Base-by-base conservation (phyloP, 257 asterid species). In the Asclepias syriaca region DNA sequence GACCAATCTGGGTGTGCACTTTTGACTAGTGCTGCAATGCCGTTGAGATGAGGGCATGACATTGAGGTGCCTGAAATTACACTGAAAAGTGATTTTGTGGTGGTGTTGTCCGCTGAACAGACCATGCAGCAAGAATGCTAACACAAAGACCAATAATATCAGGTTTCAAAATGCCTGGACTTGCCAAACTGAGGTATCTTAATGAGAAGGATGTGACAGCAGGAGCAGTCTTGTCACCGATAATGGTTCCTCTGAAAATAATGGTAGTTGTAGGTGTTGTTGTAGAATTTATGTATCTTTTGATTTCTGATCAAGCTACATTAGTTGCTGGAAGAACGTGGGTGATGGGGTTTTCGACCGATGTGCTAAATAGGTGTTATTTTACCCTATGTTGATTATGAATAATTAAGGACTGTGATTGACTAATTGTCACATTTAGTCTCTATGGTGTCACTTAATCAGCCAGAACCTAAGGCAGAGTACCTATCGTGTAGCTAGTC, bases 101-200 rank as follows among this genome's bases (percentile, higher is more conserved):
- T 64, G 14, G 71, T 68, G 21, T 70, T 65, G 22, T 78, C 81
- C 24, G 63, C 55, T 9, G 55, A 45, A 43, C 6, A 56, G 75
- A 24, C 82, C 82, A 78, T 0, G 78, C 82, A 0, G 82, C 75
- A 54, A 78, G 70, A 48, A 78, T 69, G 57, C 68, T 78, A n/a
- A 61, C 78, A 15, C 81, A 78, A 4, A 75, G 78, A 32, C 81
- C 81, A n/a, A 78, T 61, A 13, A 73, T 78, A 45, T 78, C 81
- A 1, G 78, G 81, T 60, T 78, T 78, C 55, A 78, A 13, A 55
- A 78, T 68, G 0, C 78, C 81, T 2, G 77, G 77, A 61, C 81
- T 78, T 11, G 67, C 61, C 45, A 3, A 13, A 22, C 51, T 66
- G 3, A 77, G 81, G 8, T 77, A 80, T 63, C 83, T 71, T 21